Evolutionary conservation across 306 rosid species (phyloP).

Genomic region (Cucurbita maxima): DNA sequence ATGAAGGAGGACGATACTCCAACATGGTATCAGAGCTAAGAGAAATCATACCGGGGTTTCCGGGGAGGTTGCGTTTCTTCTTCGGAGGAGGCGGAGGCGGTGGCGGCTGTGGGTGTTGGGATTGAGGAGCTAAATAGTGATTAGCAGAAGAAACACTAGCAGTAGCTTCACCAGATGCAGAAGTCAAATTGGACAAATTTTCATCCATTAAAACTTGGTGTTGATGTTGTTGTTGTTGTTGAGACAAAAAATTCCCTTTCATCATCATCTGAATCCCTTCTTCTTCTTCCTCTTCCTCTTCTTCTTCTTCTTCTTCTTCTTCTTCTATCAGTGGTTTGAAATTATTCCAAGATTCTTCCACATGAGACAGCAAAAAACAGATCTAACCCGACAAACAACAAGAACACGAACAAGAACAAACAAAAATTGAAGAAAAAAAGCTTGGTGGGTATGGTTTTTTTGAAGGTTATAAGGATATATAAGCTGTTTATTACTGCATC

Average conservation of each 20-base stretch:
- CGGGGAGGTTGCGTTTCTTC: slow-evolving; percentile 90
- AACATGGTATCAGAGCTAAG: background rate
- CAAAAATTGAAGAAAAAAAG: background rate
- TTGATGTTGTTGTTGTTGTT: slow-evolving; percentile 12
- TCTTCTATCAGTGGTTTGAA: too few relatives aligned
- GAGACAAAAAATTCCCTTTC: slow-evolving; percentile 1
- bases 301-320: too few relatives aligned
- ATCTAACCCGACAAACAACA: background rate
- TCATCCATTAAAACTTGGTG: slow-evolving; percentile 42
- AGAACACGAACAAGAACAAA: too few relatives aligned
- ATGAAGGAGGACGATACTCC: too few relatives aligned
- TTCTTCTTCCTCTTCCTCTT: too few relatives aligned
- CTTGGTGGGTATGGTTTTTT: background rate
- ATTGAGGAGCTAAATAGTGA: background rate
- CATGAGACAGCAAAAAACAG: slow-evolving; percentile 2
- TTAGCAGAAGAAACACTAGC: slow-evolving; percentile 71
- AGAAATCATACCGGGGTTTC: slow-evolving; percentile 63
- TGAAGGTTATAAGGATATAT: background rate
- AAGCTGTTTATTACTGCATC: slow-evolving; percentile 5
- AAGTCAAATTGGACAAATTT: slow-evolving; percentile 79
- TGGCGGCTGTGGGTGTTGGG: slow-evolving; percentile 13
- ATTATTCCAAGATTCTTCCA: too few relatives aligned
- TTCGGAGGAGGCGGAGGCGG: slow-evolving; percentile 13
- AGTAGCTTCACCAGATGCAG: slow-evolving; percentile 61
- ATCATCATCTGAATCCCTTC: background rate